phyloP scores from a whole-genome alignment of 2,329 filamentous ascomycete species.

The Dactylella cylindrospora region DNA sequence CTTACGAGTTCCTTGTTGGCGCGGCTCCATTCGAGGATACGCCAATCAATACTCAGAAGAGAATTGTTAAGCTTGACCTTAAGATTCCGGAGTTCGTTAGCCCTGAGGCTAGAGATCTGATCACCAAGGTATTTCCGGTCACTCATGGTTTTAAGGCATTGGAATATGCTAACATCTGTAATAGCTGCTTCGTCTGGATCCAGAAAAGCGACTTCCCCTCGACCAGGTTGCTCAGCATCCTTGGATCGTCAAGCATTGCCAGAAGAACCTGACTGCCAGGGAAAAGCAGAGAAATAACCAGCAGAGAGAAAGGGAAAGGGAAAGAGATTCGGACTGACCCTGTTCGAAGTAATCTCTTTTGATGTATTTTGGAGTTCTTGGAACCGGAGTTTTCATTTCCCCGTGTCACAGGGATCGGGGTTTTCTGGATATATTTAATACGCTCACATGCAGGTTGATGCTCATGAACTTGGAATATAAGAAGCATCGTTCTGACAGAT shows the following conservation, averaged over 20 bases:
- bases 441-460: conserved; percentile 35
- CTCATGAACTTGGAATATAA: conserved; percentile 7
- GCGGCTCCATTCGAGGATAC: conserved; percentile 97
- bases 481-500: conserved; percentile 37
- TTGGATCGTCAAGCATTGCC: conserved; percentile 96
- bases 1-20: conserved; percentile 93
- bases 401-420: no score
- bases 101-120: conserved; percentile 84
- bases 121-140: conserved; percentile 70
- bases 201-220: conserved; percentile 86
- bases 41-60: conserved; percentile 86
- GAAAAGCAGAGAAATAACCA: conserved; percentile 37
- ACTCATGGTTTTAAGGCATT: conserved; percentile 9
- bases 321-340: conserved; percentile 11
- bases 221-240: conserved; percentile 87
- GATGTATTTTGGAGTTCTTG: no score
- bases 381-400: no score
- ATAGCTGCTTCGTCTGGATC: conserved; percentile 84
- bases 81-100: conserved; percentile 87
- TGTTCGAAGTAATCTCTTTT: no score
- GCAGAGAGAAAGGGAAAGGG: conserved; percentile 16
- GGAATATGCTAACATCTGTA: conserved; percentile 33
- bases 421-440: conserved; percentile 20
- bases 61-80: conserved; percentile 89
- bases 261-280: conserved; percentile 49